These are phyloP conservation scores for Daedalea quercina DNA, from an alignment of 768 basidiomycete genomes.

Conservation along the genomic window DNA sequence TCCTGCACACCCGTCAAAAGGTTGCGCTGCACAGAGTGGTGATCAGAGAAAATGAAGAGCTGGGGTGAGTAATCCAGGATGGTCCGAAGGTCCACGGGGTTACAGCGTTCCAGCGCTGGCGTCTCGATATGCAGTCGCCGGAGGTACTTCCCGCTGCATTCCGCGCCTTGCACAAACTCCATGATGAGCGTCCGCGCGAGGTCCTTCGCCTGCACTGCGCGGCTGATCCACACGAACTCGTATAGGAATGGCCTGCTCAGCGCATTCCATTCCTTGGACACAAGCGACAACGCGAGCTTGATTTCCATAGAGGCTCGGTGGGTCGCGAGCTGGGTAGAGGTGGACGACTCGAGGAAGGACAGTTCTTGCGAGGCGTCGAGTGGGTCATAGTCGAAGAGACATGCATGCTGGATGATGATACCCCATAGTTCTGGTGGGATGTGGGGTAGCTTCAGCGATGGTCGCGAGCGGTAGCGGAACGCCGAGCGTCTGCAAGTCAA, in stretches of 20 bases:
- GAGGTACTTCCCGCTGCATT: conserved; percentile 35
- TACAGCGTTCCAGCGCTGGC: conserved; percentile 53
- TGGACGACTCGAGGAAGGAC: conserved; percentile 49
- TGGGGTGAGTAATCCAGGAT: conserved; percentile 61
- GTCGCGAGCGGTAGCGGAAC: not conserved
- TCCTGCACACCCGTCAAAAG: conserved; percentile 38
- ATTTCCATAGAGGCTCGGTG: conserved; percentile 42
- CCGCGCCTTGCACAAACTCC: conserved; percentile 28
- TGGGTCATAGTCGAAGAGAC: conserved; percentile 35
- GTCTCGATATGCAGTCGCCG: conserved; percentile 69
- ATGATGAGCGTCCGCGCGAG: conserved; percentile 38
- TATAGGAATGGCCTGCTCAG: conserved; percentile 51
- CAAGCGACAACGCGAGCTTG: conserved; percentile 46
- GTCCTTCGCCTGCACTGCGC: conserved; percentile 42
- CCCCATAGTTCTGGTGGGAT: conserved; percentile 59
- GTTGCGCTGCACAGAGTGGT: conserved; percentile 54
- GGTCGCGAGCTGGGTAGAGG: conserved; percentile 32
- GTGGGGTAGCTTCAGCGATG: conserved; percentile 7
- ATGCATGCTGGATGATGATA: conserved; percentile 55
- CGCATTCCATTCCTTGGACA: conserved; percentile 49
- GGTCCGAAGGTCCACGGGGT: conserved; percentile 57
- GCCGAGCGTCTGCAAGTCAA: not conserved
- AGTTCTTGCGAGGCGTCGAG: conserved; percentile 43
- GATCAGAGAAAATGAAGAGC: conserved; percentile 56
- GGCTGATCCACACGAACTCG: conserved; percentile 66